phyloP scores from a whole-genome alignment of 768 basidiomycete genomes.

The Jaapia argillacea region DNA sequence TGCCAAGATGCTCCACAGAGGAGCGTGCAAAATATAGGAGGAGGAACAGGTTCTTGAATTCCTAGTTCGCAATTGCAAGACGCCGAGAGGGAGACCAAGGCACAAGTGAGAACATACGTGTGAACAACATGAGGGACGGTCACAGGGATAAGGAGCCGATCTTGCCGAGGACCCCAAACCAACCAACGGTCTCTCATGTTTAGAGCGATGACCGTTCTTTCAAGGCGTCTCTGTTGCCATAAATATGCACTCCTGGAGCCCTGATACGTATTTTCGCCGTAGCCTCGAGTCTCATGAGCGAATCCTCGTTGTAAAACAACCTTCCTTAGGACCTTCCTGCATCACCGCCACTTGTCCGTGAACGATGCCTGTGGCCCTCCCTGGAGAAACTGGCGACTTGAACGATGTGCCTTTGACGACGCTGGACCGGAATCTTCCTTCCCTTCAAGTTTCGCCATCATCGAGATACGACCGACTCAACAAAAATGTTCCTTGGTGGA shows the following conservation, averaged over 20 bases:
- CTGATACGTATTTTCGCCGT: not conserved
- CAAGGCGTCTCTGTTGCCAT: not conserved
- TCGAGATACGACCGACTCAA: not conserved
- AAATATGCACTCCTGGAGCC: not conserved
- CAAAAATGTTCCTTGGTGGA: not conserved
- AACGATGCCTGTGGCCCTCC: not conserved
- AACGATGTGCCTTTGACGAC: not conserved
- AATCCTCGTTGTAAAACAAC: not conserved
- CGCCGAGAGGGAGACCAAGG: too few species aligned
- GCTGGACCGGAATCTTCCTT: not conserved
- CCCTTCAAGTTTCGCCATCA: not conserved
- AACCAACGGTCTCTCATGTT: not conserved
- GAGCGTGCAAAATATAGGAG: too few species aligned
- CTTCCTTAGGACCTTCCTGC: not conserved
- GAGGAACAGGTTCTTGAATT: too few species aligned
- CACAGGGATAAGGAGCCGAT: too few species aligned
- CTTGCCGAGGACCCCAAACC: not conserved
- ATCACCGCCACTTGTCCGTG: not conserved
- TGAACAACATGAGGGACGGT: too few species aligned
- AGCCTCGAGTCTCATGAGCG: not conserved
- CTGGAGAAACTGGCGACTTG: not conserved
- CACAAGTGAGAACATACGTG: too few species aligned
- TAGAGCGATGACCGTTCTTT: not conserved
- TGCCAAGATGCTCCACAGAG: too few species aligned
- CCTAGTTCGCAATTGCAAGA: too few species aligned